Evolutionary conservation across 306 rosid genomes (phyloP), one percentile per base, ranked within the genome.

Genomic region (Dicorynia guianensis): DNA sequence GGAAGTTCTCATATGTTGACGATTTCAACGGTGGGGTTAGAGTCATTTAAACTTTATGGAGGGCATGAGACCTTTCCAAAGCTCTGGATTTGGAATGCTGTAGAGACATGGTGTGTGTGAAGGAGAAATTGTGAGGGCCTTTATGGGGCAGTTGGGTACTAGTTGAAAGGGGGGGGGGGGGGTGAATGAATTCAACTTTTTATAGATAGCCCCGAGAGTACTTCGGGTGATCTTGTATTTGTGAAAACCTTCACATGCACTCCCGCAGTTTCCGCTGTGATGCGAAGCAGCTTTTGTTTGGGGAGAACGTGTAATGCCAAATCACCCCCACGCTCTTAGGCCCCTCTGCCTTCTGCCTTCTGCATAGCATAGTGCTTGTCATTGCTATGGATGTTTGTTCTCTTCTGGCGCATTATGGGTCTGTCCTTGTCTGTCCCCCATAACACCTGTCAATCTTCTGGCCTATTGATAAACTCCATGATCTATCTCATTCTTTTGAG

Each of bases 221-320:
- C 34, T 75, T 86, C 88, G 97, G 93, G 93, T 87, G 88, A 72
- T 63, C 38, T 74, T 36, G 46, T 81, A 75, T 60, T 58, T 47
- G 54, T 63, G 6, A 18, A 6, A 74, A 62, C 49, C 8, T 33
- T 84, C 91, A 86, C 93, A 85, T 89, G 95, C 85, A 81, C 87
- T 79, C 91, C 93, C 90, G 85, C 60, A 63, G 71, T 69, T 79
- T 15, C 4, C 87, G 96, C 90, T 81, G 86, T 19, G 44, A 48
- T 5, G 64, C 18, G 39, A 68, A 53, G 35, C 83, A 84, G 84
- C 87, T 83, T 88, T 79, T 84, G 11, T 40, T 34, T 12, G 11
- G 14, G 34, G 25, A 20, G 72, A 47, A 50, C 49, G 34, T 53
- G 44, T 44, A 63, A 20, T 25, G 62, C 64, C 8, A 43, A n/a